Base-by-base conservation (phyloP, 2,329 filamentous ascomycete species). In the Stachybotrys chlorohalonatus region DNA sequence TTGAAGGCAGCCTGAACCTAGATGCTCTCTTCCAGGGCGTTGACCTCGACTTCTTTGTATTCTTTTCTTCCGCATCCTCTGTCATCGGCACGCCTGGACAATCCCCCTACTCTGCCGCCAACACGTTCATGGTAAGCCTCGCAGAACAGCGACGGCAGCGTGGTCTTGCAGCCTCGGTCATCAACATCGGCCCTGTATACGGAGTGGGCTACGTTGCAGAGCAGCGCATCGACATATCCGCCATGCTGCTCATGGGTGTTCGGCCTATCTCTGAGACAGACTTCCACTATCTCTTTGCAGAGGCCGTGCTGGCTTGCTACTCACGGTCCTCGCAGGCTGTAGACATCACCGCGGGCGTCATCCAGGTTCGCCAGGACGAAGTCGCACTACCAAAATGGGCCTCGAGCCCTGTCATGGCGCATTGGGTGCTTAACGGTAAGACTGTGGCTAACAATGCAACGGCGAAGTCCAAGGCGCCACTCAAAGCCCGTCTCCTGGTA, bases 191-290 rank as follows among this genome's bases (percentile, higher is more conserved):
- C 1, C 53, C 60, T 6, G 60, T 79, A 1, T 54, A 70, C 1
- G 77, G 73, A 6, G 58, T 72, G 1, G 78, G 78, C 0, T 76
- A 74, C 55, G 63, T 77, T 17, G 58, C 54, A 0, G 30, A 32
- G 48, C 24, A 13, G 24, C 36, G 36, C 2, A 42, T 46, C 16
- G 46, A 46, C 56, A 51, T 46, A 47, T 57, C 47, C 50, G 53
- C 7, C 51, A 55, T 5, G 52, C 54, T 48, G 49, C 51, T 31
- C 52, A 49, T 17, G 47, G 42, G 32, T 56, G 52, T 42, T 13
- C 36, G 36, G n/a, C 15, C 30, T 24, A 62, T 68, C 17, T 68
- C 62, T 3, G 68, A 69, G 53, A 53, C 51, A 1, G 69, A 70
- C 11, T 49, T 70, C 5, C 64, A 68, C 32, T 58, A 66, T 17